Base-by-base conservation (phyloP, 2,329 filamentous ascomycete species). In the Aspergillus ibericus region DNA sequence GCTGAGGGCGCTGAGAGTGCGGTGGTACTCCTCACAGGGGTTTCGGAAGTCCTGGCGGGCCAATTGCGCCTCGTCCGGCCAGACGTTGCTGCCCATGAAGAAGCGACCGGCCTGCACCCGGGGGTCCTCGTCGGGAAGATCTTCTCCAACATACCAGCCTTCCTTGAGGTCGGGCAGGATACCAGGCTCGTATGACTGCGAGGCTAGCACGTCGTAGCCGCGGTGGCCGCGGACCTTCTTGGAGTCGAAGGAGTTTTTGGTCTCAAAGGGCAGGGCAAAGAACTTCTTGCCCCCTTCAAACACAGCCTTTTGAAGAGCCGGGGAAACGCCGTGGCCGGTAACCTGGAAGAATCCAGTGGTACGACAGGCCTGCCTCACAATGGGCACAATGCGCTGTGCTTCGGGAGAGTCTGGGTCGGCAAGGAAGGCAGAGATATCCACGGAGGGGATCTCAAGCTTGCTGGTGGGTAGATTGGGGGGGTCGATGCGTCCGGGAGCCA, bases 341-440 rank as follows among this genome's bases (percentile, higher is more conserved):
- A 85, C 76, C 63, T 82, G 80, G 71, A 84, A 83, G 68, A 84
- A 83, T 3, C 82, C 81, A 16, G 72, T 82, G 61, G 73, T 78
- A 5, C 73, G 68, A 61, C 79, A 81, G 57, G 77, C 77, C 1
- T 8, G 7, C 7, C 55, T 34, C 12, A 55, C 53, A 16, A 16
- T 40, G 3, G 29, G 42, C 13, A 55, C 47, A 15, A 55, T 40
- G 7, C 22, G 12, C 16, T 55, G 42, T 0, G 53, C 53, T 1
- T 7, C 32, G 18, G 32, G 20, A 27, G 29, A 38, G 16, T 38
- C 18, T 1, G 42, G 53, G 34, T 55, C 32, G 5, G 18, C 42
- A 0, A 48, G 29, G 27, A 55, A 55, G 32, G 44, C 5, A 2
- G 53, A 38, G 5, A 55, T 55, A 32, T 56, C 55, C n/a, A 56